These are phyloP conservation scores for Lentinus brumalis DNA, from an alignment of 768 basidiomycete species.

Conservation along the genomic window DNA sequence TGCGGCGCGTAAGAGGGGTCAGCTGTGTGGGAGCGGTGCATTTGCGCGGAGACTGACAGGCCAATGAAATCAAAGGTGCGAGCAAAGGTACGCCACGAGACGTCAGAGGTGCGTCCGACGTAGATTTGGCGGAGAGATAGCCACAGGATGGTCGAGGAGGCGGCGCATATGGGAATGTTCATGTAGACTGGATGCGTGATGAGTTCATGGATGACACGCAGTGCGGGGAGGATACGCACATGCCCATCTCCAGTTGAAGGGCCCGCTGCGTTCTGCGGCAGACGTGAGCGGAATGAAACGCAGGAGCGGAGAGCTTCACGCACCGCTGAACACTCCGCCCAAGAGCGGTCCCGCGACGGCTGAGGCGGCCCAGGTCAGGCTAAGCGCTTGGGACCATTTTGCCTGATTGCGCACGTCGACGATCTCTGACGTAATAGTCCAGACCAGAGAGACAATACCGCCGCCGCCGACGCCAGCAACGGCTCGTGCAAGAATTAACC, in stretches of 20 bases:
- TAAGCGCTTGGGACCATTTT: slow-evolving; percentile 85
- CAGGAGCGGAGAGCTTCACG: slow-evolving; percentile 27
- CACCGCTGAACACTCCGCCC: slow-evolving; percentile 82
- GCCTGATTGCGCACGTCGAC: slow-evolving; percentile 70
- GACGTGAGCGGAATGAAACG: background rate
- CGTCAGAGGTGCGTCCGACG: slow-evolving; percentile 45
- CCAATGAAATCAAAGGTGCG: slow-evolving; percentile 76
- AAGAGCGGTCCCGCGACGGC: slow-evolving; percentile 81
- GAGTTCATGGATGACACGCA: background rate
- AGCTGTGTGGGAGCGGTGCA: slow-evolving; percentile 9
- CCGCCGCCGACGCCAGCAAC: slow-evolving; percentile 83
- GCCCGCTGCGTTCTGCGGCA: slow-evolving; percentile 18
- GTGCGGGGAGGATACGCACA: slow-evolving; percentile 52
- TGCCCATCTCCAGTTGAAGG: slow-evolving; percentile 78
- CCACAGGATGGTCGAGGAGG: slow-evolving; percentile 58
- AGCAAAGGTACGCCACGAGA: slow-evolving; percentile 58
- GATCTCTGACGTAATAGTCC: slow-evolving; percentile 86
- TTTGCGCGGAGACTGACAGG: slow-evolving; percentile 51
- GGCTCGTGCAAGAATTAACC: slow-evolving; percentile 68
- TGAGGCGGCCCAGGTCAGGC: slow-evolving; percentile 85
- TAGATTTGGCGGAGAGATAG: slow-evolving; percentile 62
- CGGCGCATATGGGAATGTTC: slow-evolving; percentile 74
- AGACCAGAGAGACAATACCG: slow-evolving; percentile 82
- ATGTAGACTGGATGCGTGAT: slow-evolving; percentile 62
- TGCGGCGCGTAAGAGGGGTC: slow-evolving; percentile 31